Conservation (phyloP, 2,329 filamentous ascomycete species). For the Sphaerulina musiva region DNA sequence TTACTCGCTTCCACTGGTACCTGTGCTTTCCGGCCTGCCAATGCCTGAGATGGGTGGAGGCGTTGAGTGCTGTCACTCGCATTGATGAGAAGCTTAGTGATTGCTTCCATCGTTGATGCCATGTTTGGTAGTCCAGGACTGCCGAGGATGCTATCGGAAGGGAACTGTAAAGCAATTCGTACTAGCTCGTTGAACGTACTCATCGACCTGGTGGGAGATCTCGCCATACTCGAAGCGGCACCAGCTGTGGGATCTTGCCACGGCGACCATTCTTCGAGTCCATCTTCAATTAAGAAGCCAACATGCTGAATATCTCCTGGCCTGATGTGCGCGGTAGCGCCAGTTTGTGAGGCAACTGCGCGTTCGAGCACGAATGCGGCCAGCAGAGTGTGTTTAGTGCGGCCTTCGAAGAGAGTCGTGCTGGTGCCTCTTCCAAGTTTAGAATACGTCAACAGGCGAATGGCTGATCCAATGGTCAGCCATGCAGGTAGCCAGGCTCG, state of each 20-base stretch:
- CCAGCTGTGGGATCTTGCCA: conserved; percentile 49
- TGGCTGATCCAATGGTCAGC: conserved; percentile 58
- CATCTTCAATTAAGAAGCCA: conserved; percentile 55
- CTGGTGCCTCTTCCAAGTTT: conserved; percentile 10
- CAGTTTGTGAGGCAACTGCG: conserved; percentile 48
- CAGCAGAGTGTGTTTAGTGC: conserved; percentile 43
- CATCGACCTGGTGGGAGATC: conserved; percentile 34
- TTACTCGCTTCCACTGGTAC: not conserved
- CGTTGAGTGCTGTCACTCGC: conserved; percentile 11
- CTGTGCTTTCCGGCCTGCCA: conserved; percentile 13
- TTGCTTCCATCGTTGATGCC: conserved; percentile 5
- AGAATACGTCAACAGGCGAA: conserved; percentile 45
- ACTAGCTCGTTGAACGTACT: conserved; percentile 51
- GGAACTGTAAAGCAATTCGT: conserved; percentile 18
- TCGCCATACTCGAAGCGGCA: conserved; percentile 28
- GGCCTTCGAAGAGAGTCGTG: conserved; percentile 11
- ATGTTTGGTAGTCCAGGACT: not conserved
- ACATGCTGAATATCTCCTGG: conserved; percentile 44
- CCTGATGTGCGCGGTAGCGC: conserved; percentile 47
- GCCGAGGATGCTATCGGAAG: not conserved
- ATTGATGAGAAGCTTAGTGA: conserved; percentile 21
- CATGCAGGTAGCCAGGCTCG: conserved; percentile 55
- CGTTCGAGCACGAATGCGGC: conserved; percentile 60
- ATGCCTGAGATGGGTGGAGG: conserved; percentile 27
- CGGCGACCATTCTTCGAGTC: conserved; percentile 67